Percentiles rank a stretch among this genome's conserved stretches.
These are phyloP conservation scores for Aureobasidium sp. DNA, from an alignment of 2,329 filamentous ascomycete species.

Conservation along the genomic window DNA sequence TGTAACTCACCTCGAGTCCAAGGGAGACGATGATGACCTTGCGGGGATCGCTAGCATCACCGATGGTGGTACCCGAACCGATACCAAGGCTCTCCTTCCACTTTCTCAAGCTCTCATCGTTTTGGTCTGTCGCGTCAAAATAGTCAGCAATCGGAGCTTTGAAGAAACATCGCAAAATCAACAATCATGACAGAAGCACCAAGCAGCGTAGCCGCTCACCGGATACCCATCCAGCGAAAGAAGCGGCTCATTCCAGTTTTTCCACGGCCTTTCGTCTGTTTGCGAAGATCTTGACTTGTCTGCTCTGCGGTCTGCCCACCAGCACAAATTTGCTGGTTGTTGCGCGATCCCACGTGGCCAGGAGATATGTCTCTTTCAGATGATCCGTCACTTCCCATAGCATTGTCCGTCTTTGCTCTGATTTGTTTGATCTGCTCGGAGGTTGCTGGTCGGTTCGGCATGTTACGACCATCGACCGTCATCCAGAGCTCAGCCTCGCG, in stretches of 20 bases:
- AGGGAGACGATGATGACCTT: conserved; percentile 91
- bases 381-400: neutral
- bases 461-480: neutral
- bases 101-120: conserved; percentile 90
- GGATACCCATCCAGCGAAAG: neutral
- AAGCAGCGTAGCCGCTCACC: neutral
- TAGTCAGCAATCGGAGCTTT: neutral
- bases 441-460: conserved; percentile 8
- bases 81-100: conserved; percentile 97
- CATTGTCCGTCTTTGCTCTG: neutral
- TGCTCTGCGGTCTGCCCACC: neutral
- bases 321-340: neutral
- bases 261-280: neutral
- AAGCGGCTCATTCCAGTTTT: neutral
- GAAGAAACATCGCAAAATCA: neutral
- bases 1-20: conserved; percentile 57
- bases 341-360: neutral
- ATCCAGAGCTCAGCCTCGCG: conserved; percentile 9
- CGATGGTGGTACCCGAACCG: conserved; percentile 49
- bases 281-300: neutral
- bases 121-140: conserved; percentile 44
- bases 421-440: neutral
- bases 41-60: conserved; percentile 64
- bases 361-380: neutral
- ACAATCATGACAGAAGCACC: neutral